Percentiles rank a stretch among this genome's conserved stretches.
Evolutionary conservation across 768 basidiomycete genomes (phyloP).

Genomic region (Astraeus odoratus): DNA sequence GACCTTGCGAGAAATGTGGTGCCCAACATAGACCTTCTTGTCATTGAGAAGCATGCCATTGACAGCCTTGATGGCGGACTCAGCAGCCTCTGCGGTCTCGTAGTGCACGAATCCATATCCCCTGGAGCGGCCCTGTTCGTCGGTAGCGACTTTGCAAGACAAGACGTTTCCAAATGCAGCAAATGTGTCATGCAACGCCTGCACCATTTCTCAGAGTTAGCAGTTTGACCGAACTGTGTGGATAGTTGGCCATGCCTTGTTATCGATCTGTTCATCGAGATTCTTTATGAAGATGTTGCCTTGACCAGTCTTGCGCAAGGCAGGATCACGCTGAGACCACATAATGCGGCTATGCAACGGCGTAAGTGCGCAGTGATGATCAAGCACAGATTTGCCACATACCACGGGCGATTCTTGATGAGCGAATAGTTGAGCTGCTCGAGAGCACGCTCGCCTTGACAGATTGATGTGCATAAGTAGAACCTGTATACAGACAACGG

Average conservation of each 20-base stretch:
- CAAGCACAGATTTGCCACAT: constrained; percentile 16
- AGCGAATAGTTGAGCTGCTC: constrained; percentile 99
- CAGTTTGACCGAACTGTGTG: not conserved
- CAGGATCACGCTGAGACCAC: constrained; percentile 99
- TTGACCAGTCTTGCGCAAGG: constrained; percentile 97
- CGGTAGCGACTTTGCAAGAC: constrained; percentile 98
- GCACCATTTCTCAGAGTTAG: constrained; percentile 1
- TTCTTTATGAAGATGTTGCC: constrained; percentile 99
- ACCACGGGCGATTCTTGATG: constrained; percentile 98
- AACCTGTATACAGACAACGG: not conserved
- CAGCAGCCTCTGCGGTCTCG: constrained; percentile 94
- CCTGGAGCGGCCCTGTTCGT: constrained; percentile 91
- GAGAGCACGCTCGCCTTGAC: constrained; percentile 87
- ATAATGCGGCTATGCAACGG: constrained; percentile 78
- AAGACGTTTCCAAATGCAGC: constrained; percentile 98
- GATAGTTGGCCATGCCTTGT: constrained; percentile 56
- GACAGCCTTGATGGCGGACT: constrained; percentile 94
- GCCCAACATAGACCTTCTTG: constrained; percentile 98
- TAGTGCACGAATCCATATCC: constrained; percentile 99
- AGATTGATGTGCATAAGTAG: constrained; percentile 4
- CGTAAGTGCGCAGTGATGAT: not conserved
- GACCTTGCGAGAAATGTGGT: constrained; percentile 95
- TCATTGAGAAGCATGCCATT: constrained; percentile 99
- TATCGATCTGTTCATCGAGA: constrained; percentile 93
- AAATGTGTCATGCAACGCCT: constrained; percentile 99